Percentiles rank a stretch among this genome's conserved stretches.
These are phyloP conservation scores for Colletotrichum sansevieriae DNA, from an alignment of 2,329 filamentous ascomycete genomes.

Conservation along the genomic window DNA sequence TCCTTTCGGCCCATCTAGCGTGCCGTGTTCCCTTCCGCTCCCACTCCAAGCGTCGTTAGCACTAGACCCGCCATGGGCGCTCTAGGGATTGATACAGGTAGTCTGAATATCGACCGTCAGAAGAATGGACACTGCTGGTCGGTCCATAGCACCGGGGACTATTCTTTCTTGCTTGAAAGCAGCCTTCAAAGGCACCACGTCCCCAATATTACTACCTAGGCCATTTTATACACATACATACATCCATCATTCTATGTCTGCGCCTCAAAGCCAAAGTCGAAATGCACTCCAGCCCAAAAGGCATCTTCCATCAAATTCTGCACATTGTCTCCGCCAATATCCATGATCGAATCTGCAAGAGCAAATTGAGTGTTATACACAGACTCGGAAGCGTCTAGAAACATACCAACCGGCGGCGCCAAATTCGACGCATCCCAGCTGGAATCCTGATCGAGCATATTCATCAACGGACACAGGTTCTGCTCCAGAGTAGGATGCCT, in stretches of 20 bases:
- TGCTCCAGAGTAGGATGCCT: conserved; percentile 29
- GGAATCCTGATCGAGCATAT: conserved; percentile 16
- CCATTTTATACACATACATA: no score
- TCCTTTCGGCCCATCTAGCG: no score
- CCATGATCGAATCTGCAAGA: conserved; percentile 30
- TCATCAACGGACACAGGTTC: conserved; percentile 36
- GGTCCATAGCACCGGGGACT: no score
- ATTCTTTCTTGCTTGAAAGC: no score
- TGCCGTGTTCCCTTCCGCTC: no score
- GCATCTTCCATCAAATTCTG: conserved; percentile 25
- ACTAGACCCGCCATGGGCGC: no score
- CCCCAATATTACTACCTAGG: no score
- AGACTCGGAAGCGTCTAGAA: conserved; percentile 12
- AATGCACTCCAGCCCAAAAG: conserved; percentile 32
- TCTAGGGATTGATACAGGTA: no score
- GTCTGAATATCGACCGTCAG: no score
- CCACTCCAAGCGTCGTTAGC: no score
- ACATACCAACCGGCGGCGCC: neutral
- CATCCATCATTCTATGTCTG: neutral
- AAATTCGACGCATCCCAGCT: conserved; percentile 10
- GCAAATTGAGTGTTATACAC: conserved; percentile 39
- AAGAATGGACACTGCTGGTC: no score
- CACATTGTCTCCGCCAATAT: neutral
- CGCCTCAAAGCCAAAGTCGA: conserved; percentile 17
- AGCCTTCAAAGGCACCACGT: no score